phyloP scores from a whole-genome alignment of 2,329 filamentous ascomycete genomes.

The Ceratocystis variospora region DNA sequence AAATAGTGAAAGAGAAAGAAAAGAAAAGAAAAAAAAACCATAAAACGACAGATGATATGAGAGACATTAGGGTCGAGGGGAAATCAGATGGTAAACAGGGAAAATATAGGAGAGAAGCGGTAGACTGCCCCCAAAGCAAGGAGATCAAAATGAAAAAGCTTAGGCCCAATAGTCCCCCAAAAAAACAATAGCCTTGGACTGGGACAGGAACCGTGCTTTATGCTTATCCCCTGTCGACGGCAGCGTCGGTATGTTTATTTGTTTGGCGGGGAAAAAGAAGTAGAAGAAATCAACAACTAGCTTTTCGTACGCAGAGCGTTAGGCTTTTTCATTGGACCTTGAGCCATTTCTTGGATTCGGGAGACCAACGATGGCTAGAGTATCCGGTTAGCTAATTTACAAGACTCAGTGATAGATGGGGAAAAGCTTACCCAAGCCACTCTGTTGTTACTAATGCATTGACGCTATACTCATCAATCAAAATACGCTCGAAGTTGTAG shows the following conservation, averaged over 20 bases:
- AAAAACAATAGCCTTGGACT: background rate
- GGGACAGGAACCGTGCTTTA: background rate
- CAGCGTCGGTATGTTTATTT: background rate
- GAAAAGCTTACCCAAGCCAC: constrained; percentile 43
- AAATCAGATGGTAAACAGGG: background rate
- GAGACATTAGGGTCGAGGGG: background rate
- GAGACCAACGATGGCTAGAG: constrained; percentile 46
- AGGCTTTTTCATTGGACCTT: constrained; percentile 26
- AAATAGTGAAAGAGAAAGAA: background rate
- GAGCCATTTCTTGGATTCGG: constrained; percentile 46
- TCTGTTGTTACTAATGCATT: constrained; percentile 46
- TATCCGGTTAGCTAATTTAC: constrained; percentile 6
- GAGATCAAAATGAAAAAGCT: background rate
- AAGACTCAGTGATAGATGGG: background rate
- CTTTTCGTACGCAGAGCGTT: background rate
- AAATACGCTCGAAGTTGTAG: constrained; percentile 50
- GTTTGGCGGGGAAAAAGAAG: background rate
- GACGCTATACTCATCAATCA: constrained; percentile 51
- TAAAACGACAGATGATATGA: background rate
- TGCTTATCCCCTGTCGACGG: background rate
- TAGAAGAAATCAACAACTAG: background rate
- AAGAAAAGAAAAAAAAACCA: background rate
- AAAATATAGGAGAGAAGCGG: background rate
- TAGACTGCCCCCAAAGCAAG: background rate
- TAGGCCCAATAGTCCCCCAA: background rate